A percentile compares a stretch with the other conserved stretches of the same genome.
phyloP scores from a whole-genome alignment of 225 moss, liverwort and hornwort species.

The Lunularia cruciata region DNA sequence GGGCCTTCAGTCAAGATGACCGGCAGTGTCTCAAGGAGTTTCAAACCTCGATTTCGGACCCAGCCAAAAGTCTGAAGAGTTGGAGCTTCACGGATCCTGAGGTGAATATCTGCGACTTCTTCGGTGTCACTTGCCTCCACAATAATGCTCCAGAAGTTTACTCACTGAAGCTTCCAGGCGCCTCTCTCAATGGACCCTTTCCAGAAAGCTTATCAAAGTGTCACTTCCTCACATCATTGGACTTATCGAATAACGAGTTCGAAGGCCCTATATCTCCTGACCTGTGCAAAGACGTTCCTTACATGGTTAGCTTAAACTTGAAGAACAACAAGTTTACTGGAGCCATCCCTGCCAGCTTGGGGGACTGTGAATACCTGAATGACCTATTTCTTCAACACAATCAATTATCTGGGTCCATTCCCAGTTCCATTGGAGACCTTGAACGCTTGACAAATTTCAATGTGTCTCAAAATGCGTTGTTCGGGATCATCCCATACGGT shows the following conservation, averaged over 20 bases:
- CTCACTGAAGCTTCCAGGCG: slow-evolving; percentile 54
- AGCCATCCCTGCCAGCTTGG: slow-evolving; percentile 51
- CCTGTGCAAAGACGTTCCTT: slow-evolving; percentile 65
- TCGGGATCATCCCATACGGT: slow-evolving; percentile 49
- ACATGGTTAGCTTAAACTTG: slow-evolving; percentile 60
- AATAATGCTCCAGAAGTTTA: slow-evolving; percentile 54
- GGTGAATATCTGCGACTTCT: slow-evolving; percentile 51
- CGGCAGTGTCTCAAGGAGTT: slow-evolving; percentile 61
- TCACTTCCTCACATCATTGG: slow-evolving; percentile 54
- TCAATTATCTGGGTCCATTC: slow-evolving; percentile 60
- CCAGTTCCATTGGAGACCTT: slow-evolving; percentile 57
- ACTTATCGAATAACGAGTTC: slow-evolving; percentile 74
- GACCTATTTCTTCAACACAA: slow-evolving; percentile 63
- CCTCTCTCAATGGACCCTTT: slow-evolving; percentile 59
- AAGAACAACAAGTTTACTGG: slow-evolving; percentile 58
- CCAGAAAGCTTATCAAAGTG: slow-evolving; percentile 68
- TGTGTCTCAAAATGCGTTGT: slow-evolving; percentile 68
- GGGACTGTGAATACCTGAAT: slow-evolving; percentile 66
- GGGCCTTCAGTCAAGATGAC: slow-evolving; percentile 18
- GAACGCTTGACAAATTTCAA: slow-evolving; percentile 59
- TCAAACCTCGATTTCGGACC: slow-evolving; percentile 69
- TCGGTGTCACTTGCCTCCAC: slow-evolving; percentile 68
- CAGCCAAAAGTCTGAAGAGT: slow-evolving; percentile 42
- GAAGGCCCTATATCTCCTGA: slow-evolving; percentile 65
- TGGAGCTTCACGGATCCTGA: slow-evolving; percentile 56